These are phyloP conservation scores for Pseudoscleropodium purum DNA, from an alignment of 225 moss, liverwort and hornwort genomes.

Conservation along the genomic window DNA sequence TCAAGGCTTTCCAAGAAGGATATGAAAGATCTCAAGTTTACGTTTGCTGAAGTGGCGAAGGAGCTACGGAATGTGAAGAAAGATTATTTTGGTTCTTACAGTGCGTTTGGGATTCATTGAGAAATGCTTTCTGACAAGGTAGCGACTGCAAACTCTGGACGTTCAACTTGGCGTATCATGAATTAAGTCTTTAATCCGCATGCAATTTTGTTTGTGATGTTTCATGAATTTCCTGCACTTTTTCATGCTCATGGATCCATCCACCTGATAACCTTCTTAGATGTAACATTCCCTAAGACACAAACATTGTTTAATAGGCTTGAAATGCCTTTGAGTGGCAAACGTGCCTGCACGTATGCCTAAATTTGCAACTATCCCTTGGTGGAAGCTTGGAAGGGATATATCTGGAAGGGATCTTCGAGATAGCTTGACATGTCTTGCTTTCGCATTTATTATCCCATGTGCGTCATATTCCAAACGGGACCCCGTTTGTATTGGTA, in stretches of 20 bases:
- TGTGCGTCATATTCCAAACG: not conserved
- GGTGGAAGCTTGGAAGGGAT: not conserved
- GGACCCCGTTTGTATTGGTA: not conserved
- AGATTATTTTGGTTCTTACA: constrained; percentile 44
- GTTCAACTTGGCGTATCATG: not conserved
- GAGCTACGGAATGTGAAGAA: constrained; percentile 47
- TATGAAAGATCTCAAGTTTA: constrained; percentile 41
- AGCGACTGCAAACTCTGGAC: constrained; percentile 2
- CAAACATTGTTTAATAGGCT: not conserved
- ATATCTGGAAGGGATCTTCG: not conserved
- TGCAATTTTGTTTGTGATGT: not conserved
- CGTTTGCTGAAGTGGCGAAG: constrained; percentile 47
- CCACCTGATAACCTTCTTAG: not conserved
- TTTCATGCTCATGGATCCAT: not conserved
- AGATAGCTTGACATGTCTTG: not conserved
- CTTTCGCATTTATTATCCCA: not conserved
- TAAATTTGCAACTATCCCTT: not conserved
- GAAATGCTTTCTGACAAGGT: constrained; percentile 81
- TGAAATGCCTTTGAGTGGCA: not conserved
- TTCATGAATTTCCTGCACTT: not conserved
- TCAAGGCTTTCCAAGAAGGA: constrained; percentile 4
- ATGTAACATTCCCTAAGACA: not conserved
- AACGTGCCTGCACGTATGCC: not conserved
- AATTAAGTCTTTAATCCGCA: not conserved
- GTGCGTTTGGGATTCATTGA: not conserved